Evolutionary conservation across 805 yeast genomes (phyloP).

Genomic region (Candida glaebosa): DNA sequence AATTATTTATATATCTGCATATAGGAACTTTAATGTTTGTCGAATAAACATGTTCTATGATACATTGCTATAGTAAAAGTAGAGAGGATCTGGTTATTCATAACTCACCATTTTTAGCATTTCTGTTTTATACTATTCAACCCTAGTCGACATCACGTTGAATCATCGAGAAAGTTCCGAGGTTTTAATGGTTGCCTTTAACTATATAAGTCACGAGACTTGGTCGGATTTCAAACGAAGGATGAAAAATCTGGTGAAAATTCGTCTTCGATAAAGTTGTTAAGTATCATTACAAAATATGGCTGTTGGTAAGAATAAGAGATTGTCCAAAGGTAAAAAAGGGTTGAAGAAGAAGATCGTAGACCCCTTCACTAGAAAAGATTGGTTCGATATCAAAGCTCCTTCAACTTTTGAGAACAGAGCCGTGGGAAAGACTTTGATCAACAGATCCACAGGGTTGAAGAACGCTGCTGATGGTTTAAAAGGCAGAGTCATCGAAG

Average conservation of each 20-base stretch:
- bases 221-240: neutral
- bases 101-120: neutral
- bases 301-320: slow-evolving; percentile 91
- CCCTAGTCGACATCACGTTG: slow-evolving; percentile 1
- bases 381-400: slow-evolving; percentile 95
- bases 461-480: slow-evolving; percentile 93
- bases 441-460: slow-evolving; percentile 95
- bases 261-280: neutral
- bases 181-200: neutral
- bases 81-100: neutral
- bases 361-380: slow-evolving; percentile 97
- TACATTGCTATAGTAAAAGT: neutral
- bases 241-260: slow-evolving; percentile 1
- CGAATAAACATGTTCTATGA: slow-evolving; percentile 38
- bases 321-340: slow-evolving; percentile 80
- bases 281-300: slow-evolving; percentile 23
- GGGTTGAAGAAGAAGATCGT: slow-evolving; percentile 97
- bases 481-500: slow-evolving; percentile 93
- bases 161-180: neutral
- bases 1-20: slow-evolving; percentile 21
- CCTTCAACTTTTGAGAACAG: slow-evolving; percentile 96
- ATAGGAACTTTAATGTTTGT: slow-evolving; percentile 37
- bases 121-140: neutral
- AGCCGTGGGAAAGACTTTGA: slow-evolving; percentile 93
- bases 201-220: neutral